Evolutionary conservation across 768 basidiomycete species (phyloP), one percentile per base, ranked within the genome.

Genomic region (Pisolithus sp.): DNA sequence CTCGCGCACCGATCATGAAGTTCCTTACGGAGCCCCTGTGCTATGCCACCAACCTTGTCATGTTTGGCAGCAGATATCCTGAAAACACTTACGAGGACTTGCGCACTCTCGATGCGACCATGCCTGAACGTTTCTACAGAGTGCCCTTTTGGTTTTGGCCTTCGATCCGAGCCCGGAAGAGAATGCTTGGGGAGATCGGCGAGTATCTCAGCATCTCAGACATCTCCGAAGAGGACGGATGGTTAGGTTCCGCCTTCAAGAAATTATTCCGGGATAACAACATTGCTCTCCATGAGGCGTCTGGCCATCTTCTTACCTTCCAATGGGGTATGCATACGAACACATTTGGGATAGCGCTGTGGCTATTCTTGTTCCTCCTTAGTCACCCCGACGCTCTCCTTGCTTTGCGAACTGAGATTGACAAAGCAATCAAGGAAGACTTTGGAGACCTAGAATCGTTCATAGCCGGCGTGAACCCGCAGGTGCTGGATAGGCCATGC

Each of bases 321-420:
- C 30, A 64, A n/a, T 62, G 62, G 64, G 59, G 55, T 0, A 41
- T 56, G 5, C 64, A 64, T 24, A 62, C 52, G 50, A 65, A 66
- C 6, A 59, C 50, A 0, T 3, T 64, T 23, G 57, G 50, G 50
- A 66, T 56, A 47, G 26, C 56, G 0, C 52, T 59, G 26, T 62
- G 63, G n/a, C 41, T 53, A 21, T 38, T 65, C 6, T 52, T 57
- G 1, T 62, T 56, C 34, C 66, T 81, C 26, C 66, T 80, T 34
- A 68, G 71, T 46, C 62, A 75, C 50, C 74, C 75, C 0, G 62
- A 65, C 17, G 71, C 67, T 1, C 66, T 79, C 62, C 67, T 68
- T 31, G 74, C 71, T 43, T 67, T 80, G 5, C 74, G 74, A 3
- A 64, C 66, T 3, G 77, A 82, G 51, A 63, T 81, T 13, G 79